Evolutionary conservation across 768 basidiomycete species (phyloP), one percentile per base, ranked within the genome.

Genomic region (Boletus coccyginus): DNA sequence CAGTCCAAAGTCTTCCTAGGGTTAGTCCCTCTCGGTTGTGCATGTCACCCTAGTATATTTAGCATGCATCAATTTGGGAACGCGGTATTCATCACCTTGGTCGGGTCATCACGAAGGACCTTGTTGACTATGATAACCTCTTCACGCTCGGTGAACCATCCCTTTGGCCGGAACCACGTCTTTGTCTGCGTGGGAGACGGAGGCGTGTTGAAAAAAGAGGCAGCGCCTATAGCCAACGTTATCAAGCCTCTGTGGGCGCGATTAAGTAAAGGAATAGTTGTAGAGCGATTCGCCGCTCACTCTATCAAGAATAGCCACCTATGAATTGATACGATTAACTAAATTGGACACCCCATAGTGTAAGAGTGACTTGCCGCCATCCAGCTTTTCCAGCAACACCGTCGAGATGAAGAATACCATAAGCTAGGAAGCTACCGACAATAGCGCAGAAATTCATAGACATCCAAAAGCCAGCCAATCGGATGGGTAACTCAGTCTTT

Each of bases 401-500:
- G 9, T 51, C 21, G 7, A 63, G 57, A 21, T 48, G 60, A 13
- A 88, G 71, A 17, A 88, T 81, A 5, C 85, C 87, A 0, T 82
- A 83, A 0, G 85, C 88, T 9, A 88, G 64, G 67, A 91, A 88
- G 3, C 82, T 81, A 48, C 80, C 77, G 19, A 83, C 58, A 47
- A 89, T 82, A 44, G 78, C 69, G 5, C 81, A 74, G 2, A 78
- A 52, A 51, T 86, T 83, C 66, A 81, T 81, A 5, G 83, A 82
- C 31, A 81, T 75, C 86, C 86, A 90, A 75, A 88, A 88, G 62
- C 78, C 82, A 1, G 84, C 85, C 11, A 89, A 74, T 17, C 87
- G 79, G 4, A 66, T 49, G 10, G 64, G 62, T 17, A 87, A 73
- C 63, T 84, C 82, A 27, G 70, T 74, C 65, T 83, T 84, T 12